Percentiles rank a stretch among this genome's conserved stretches.
These are phyloP conservation scores for Pseudogymnoascus sp. DNA, from an alignment of 2,329 filamentous ascomycete species.

Conservation along the genomic window DNA sequence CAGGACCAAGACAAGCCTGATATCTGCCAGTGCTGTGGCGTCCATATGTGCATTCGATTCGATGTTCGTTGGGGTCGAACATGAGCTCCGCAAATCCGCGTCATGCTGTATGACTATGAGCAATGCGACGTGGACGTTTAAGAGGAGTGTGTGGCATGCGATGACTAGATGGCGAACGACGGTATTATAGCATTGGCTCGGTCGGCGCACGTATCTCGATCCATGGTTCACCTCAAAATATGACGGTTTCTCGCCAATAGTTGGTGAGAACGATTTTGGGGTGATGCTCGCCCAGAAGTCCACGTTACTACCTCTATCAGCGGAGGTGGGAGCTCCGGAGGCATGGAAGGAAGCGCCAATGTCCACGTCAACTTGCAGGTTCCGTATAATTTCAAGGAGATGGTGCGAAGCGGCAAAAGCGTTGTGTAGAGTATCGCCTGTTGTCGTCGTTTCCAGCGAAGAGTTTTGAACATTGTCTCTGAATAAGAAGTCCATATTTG, in stretches of 20 bases:
- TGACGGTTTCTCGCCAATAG: not conserved
- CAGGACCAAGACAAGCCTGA: not conserved
- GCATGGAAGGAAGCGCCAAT: not conserved
- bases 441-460: not conserved
- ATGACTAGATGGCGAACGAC: not conserved
- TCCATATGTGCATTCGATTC: not conserved
- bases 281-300: not conserved
- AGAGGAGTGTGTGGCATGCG: not conserved
- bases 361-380: not conserved
- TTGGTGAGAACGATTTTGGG: not conserved
- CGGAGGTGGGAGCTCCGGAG: not conserved
- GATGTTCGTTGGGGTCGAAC: not conserved
- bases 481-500: not conserved
- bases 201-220: not conserved
- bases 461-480: not conserved
- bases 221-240: not conserved
- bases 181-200: not conserved
- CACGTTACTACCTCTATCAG: not conserved
- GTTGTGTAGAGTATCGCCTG: not conserved
- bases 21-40: not conserved
- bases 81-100: not conserved
- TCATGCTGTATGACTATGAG: not conserved
- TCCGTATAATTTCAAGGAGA: not conserved
- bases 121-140: not conserved
- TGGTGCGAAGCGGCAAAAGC: not conserved